phyloP scores from a whole-genome alignment of 2,329 filamentous ascomycete genomes.

The Sclerotinia spermophila region DNA sequence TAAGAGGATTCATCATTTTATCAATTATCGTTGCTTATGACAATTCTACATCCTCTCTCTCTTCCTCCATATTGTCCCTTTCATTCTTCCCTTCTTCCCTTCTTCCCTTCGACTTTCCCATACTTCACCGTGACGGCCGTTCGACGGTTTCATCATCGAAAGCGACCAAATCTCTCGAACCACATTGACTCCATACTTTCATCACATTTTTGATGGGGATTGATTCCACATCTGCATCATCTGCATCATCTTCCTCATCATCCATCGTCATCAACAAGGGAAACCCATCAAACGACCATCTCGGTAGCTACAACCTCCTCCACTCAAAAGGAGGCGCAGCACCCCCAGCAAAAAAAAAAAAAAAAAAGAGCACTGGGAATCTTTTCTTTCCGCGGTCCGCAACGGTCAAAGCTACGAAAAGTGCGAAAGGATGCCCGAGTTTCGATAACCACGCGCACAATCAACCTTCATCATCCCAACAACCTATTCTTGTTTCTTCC shows the following conservation, averaged over 20 bases:
- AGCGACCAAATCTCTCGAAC: neutral
- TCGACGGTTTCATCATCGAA: neutral
- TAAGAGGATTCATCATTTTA: neutral
- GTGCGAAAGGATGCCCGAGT: neutral
- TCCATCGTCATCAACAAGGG: neutral
- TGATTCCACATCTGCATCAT: neutral
- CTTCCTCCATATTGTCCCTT: neutral
- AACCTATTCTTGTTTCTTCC: neutral
- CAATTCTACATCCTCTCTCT: neutral
- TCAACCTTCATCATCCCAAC: slow-evolving; percentile 8
- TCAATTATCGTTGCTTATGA: neutral
- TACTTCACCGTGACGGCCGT: neutral
- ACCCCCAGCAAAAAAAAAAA: slow-evolving; percentile 2
- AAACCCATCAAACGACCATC: too few relatives aligned
- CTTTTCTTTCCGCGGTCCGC: neutral
- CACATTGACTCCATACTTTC: neutral
- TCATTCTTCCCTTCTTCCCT: neutral
- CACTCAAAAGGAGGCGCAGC: slow-evolving; percentile 16
- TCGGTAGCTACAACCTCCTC: neutral
- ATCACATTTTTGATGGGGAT: neutral
- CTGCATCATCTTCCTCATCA: neutral
- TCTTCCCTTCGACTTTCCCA: neutral
- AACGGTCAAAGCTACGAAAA: neutral
- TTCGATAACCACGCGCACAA: slow-evolving; percentile 5
- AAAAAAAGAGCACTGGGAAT: neutral